Base-by-base conservation (phyloP, 768 basidiomycete species). In the Suillus sp. region DNA sequence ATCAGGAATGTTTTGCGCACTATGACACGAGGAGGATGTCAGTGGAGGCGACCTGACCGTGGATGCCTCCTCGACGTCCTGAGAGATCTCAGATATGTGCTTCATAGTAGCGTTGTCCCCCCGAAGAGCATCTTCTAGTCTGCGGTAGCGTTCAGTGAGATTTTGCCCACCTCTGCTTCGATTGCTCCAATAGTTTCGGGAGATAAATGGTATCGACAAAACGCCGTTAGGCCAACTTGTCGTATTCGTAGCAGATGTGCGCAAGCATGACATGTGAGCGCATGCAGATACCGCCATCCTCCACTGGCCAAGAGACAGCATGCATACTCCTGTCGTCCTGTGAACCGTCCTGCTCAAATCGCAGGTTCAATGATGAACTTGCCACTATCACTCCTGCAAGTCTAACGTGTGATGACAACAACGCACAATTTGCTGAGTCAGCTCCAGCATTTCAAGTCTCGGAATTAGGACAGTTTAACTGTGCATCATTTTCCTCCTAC, bases 101-200 rank as follows among this genome's bases (percentile, higher is more conserved):
- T 72, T 65, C 2, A 70, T 69, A 22, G 78, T 70, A 6, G 74
- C 72, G 55, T 78, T 73, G 69, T 83, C 86, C 34, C 79, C 79
- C 42, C 82, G 74, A 8, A 86, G 66, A 2, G 80, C 79, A 61
- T 79, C 81, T 68, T 89, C 89, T 1, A 92, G 79, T n/a, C 79
- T 76, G 6, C 71, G 71, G 65, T 84, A 87, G 16, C 87, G 82
- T 4, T 82, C 78, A 1, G 84, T 80, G 5, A 91, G 80, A 68
- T 90, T 88, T 69, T 82, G 84, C 0, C 86, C 88, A 50, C 83
- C 86, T 37, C 67, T 65, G 6, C 27, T 35, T 34, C 20, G 48
- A 1, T 38, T 37, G 34, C 42, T 66, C 30, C 38, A 22, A 2
- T 53, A 45, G 10, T 22, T 57, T 66, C 22, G 38, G 3, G 59